Evolutionary conservation across 371 early-diverging fungal genomes (phyloP).

Genomic region (Mortierella sp.): DNA sequence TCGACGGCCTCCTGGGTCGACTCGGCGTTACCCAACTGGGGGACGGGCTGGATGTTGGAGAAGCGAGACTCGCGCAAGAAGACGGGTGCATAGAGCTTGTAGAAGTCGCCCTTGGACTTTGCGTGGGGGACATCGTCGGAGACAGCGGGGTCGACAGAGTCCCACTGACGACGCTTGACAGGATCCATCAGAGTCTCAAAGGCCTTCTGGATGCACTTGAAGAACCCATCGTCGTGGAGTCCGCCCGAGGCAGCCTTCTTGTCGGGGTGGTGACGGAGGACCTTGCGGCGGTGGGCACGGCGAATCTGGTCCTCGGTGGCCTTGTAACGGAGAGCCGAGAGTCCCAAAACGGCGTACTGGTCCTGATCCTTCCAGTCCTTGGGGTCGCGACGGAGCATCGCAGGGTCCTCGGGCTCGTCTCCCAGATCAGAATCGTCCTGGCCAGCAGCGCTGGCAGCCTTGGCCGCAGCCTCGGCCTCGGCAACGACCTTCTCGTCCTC

Average conservation of each 20-base stretch:
- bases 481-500: slow-evolving; percentile 68
- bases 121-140: slow-evolving; percentile 73
- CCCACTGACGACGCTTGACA: slow-evolving; percentile 94
- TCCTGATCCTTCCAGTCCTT: slow-evolving; percentile 92
- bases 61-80: slow-evolving; percentile 95
- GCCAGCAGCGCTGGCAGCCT: slow-evolving; percentile 59
- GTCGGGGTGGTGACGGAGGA: slow-evolving; percentile 90
- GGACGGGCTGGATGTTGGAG: slow-evolving; percentile 90
- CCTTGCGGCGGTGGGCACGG: slow-evolving; percentile 87
- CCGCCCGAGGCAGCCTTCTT: slow-evolving; percentile 86
- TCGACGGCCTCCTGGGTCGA: slow-evolving; percentile 89
- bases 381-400: slow-evolving; percentile 78
- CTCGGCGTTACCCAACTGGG: slow-evolving; percentile 82
- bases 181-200: slow-evolving; percentile 95
- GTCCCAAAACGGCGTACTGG: slow-evolving; percentile 89
- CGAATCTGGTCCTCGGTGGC: slow-evolving; percentile 90
- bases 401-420: slow-evolving; percentile 78
- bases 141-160: slow-evolving; percentile 92
- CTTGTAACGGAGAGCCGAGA: slow-evolving; percentile 82
- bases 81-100: slow-evolving; percentile 85
- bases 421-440: slow-evolving; percentile 73
- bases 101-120: slow-evolving; percentile 92
- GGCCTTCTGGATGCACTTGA: slow-evolving; percentile 99
- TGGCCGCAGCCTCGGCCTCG: slow-evolving; percentile 59
- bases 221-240: slow-evolving; percentile 93